Conservation (phyloP, 2,329 filamentous ascomycete genomes). For the Diaporthe aspalathi region DNA sequence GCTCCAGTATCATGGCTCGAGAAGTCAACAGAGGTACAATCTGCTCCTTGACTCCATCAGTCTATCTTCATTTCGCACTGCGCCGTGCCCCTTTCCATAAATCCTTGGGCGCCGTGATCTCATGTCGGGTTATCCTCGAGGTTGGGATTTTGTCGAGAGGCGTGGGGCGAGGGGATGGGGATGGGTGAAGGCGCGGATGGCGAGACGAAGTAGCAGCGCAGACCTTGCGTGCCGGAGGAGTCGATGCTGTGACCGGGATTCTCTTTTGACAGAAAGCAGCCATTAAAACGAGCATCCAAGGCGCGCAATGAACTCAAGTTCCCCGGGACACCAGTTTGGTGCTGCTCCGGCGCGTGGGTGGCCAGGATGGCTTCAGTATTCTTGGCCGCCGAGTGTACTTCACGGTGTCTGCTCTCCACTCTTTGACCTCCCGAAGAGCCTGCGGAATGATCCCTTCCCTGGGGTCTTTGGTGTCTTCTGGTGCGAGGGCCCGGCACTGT, state of each 20-base stretch:
- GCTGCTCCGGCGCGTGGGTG: background rate
- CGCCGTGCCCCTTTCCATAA: background rate
- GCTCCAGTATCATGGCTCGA: background rate
- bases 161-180: too few relatives aligned
- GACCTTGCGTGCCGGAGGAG: too few relatives aligned
- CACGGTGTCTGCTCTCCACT: conserved; percentile 6
- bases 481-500: conserved; percentile 38
- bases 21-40: background rate
- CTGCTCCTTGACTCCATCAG: background rate
- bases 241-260: background rate
- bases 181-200: too few relatives aligned
- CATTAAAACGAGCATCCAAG: too few relatives aligned
- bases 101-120: background rate
- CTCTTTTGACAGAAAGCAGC: background rate
- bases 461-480: conserved; percentile 53
- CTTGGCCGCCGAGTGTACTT: background rate
- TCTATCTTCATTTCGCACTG: background rate
- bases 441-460: conserved; percentile 43
- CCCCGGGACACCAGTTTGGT: background rate
- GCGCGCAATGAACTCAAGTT: background rate
- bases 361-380: background rate
- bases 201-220: background rate
- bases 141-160: too few relatives aligned
- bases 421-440: conserved; percentile 47
- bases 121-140: background rate